Base-by-base conservation (phyloP, 495 filamentous ascomycete species). In the Daldinia childiae region DNA sequence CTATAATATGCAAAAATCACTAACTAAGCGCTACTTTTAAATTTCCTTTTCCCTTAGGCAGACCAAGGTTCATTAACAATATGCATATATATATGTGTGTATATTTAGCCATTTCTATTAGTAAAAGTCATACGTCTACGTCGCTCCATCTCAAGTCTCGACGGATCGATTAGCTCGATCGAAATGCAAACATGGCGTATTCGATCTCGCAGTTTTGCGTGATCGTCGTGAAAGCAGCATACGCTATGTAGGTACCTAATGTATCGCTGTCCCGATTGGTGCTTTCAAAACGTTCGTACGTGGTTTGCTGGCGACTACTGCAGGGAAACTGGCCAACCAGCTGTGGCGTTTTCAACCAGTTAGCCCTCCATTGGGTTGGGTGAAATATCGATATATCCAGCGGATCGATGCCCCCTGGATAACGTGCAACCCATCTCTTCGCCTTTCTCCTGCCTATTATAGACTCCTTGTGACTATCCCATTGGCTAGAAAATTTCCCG, bases 191-290 rank as follows among this genome's bases (percentile, higher is more conserved):
- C 54, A 65, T 73, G 57, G 57, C 71, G 58, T 62, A 60, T 62
- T 69, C 41, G 58, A 73, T 73, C 71, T 65, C 65, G 71, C 65
- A 73, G 56, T 26, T 69, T 73, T 63, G 65, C 70, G 70, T 73
- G 70, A 68, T 68, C 58, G 55, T 29, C 58, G 52, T 21, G 8
- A 26, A 6, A 39, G n/a, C 34, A 27, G 30, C 29, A 50, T 64
- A 57, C 50, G 24, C 29, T 52, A 52, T 21, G 50, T 52, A 30
- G 0, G 15, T n/a, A n/a, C n/a, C n/a, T n/a, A n/a, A n/a, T n/a
- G n/a, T 21, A 2, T 52, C 50, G 21, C 5, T 26, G 50, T n/a
- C 56, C 61, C 68, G 55, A 70, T 70, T 70, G 68, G 68, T 17
- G 61, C 39, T 15, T 9, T 48, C 19, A 26, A 39, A 30, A 7